Conservation (phyloP, 371 early-diverging fungal species). For the Mortierella sp. region DNA sequence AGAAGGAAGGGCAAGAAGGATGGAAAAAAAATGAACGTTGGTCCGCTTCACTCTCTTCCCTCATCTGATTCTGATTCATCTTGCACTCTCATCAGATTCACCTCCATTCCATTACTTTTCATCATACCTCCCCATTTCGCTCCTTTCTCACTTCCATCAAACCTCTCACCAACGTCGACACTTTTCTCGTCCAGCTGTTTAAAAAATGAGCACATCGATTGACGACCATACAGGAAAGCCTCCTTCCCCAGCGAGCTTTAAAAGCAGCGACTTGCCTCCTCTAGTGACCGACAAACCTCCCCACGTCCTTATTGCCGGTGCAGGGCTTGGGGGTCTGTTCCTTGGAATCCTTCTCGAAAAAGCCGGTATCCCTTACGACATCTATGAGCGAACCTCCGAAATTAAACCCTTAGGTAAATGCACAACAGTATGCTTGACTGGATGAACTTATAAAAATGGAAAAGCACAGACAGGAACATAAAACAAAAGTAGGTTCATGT, state of each 20-base stretch:
- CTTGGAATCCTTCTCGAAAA: slow-evolving; percentile 16
- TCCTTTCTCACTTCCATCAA: neutral
- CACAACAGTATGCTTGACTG: neutral
- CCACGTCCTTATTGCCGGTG: slow-evolving; percentile 18
- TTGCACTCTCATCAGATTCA: neutral
- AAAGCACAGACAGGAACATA: neutral
- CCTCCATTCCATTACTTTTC: neutral
- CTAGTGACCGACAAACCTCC: neutral
- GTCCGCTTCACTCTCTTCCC: neutral
- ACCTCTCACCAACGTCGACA: neutral
- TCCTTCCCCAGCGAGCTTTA: neutral
- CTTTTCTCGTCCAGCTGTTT: neutral
- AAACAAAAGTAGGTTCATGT: too few relatives aligned
- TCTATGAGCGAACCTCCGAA: slow-evolving; percentile 6
- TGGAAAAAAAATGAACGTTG: neutral
- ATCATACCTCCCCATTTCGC: neutral
- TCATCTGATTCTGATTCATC: neutral
- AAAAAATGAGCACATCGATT: neutral
- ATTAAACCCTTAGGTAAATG: neutral
- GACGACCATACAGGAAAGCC: neutral
- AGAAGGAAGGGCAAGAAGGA: neutral
- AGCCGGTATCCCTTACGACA: slow-evolving; percentile 15
- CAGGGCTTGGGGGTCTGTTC: slow-evolving; percentile 17
- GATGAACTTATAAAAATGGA: neutral
- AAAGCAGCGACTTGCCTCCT: neutral